Evolutionary conservation across 805 yeast species (phyloP), one percentile per base, ranked within the genome.

Genomic region (Lipomyces yamadae): DNA sequence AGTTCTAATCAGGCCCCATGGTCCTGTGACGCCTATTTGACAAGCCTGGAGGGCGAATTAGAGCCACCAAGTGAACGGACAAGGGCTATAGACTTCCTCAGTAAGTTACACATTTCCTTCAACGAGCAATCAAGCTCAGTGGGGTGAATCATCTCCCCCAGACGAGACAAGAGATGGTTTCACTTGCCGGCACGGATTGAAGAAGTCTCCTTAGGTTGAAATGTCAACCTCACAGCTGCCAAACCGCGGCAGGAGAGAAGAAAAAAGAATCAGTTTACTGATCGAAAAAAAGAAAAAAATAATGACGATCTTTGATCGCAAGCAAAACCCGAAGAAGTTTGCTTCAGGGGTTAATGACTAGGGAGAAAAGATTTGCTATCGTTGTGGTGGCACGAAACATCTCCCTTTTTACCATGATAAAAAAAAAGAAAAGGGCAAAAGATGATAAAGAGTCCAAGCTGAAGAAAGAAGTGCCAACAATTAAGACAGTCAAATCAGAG

Each of bases 111-210:
- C 33, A 30, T 11, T 6, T 18, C 13, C 33, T 50, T 18, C 54
- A 50, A 32, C 2, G 54, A 50, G 54, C n/a, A n/a, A n/a, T 50
- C 24, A 13, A 50, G 32, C 24, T 50, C 32, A 50, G 54, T 50
- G 54, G 54, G 54, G 54, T 50, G 13, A 50, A 50, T n/a, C 54
- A 30, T 50, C 24, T 50, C 32, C 54, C 54, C 3, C 54, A 50
- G 54, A 50, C 33, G 32, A 30, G 54, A 29, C 29, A 50, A n/a
- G 54, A 50, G 54, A 18, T 50, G 54, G 54, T n/a, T 50, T 30
- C 54, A 30, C 54, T 50, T 50, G 54, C 54, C 24, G 54, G 54
- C 32, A 50, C n/a, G 54, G 54, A 2, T 50, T 50, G 2, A 50
- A 13, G 10, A 50, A 50, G 5, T n/a, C n/a, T n/a, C n/a, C n/a